Evolutionary conservation across 2,329 filamentous ascomycete genomes (phyloP), one percentile per base, ranked within the genome.

Genomic region (Curvularia lunata): DNA sequence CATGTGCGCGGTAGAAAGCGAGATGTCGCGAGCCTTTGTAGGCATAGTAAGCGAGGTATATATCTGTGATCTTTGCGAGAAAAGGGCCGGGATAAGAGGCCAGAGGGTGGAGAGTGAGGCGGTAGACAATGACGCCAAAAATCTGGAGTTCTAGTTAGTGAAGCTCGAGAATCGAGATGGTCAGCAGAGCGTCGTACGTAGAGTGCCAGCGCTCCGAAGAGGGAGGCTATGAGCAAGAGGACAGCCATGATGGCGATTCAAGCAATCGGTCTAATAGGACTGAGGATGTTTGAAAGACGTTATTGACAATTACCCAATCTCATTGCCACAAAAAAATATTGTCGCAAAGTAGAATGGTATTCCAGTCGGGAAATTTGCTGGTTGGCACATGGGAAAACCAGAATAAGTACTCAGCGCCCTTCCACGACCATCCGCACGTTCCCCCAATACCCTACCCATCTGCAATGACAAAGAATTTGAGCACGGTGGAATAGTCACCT

Each of bases 11-110:
- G 79, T 87, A 87, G 68, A 92, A 88, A 69, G 90, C 86, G 18
- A 93, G 82, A 71, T 93, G 90, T 1, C 90, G 84, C 64, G 90
- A 87, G 51, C 90, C 91, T 68, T 86, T 88, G 77, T 87, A 90
- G 47, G 89, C 89, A 65, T 92, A 87, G 74, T 91, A 93, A 28
- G 76, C 70, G 19, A 76, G 69, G 56, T 75, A 73, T 56, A 72
- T 70, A 59, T 77, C 74, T 23, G 75, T 76, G 32, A 76, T 68
- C 49, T 68, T 68, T n/a, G 75, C 75, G 19, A 77, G 74, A 25
- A 75, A 68, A 1, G 79, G 79, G 18, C 79, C 79, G 0, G 79
- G 79, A 56, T 80, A 80, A 19, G 67, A 70, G 8, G 79, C 72
- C 4, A 81, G 74, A 7, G 79, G 79, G 55, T 81, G 79, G 10